Percentiles rank a stretch among this genome's conserved stretches.
These are phyloP conservation scores for Stentor coeruleus DNA, from an alignment of 73 alveolate genomes.

Conservation along the genomic window DNA sequence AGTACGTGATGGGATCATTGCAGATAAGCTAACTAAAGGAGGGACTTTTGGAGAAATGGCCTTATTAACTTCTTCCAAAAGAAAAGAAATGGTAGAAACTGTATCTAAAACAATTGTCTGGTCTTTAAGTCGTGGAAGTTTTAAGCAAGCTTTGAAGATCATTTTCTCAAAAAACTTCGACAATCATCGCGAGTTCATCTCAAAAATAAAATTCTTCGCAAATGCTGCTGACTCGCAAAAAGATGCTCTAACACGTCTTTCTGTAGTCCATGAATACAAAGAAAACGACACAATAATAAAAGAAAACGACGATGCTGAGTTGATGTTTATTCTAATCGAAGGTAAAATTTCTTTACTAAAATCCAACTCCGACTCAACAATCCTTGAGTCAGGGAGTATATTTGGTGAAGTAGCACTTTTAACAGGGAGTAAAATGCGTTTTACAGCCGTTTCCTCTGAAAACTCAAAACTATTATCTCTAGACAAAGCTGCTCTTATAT, in stretches of 20 bases:
- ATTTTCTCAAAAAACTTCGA: neutral
- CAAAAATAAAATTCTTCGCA: neutral
- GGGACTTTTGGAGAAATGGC: neutral
- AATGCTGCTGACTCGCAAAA: conserved; percentile 13
- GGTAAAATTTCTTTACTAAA: neutral
- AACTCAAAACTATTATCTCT: neutral
- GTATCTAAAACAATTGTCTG: neutral
- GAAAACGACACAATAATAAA: neutral
- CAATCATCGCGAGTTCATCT: neutral
- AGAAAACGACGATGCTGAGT: neutral
- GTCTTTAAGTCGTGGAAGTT: neutral
- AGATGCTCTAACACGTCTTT: neutral
- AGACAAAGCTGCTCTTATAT: neutral
- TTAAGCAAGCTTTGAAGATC: neutral
- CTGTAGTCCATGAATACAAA: neutral
- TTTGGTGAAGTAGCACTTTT: neutral
- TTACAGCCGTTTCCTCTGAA: neutral
- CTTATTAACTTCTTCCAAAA: neutral
- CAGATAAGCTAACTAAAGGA: neutral
- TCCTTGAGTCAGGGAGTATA: neutral
- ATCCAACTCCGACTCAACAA: too few species aligned
- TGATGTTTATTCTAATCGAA: neutral
- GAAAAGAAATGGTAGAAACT: neutral
- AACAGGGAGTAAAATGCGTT: neutral
- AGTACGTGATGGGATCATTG: neutral